These are phyloP conservation scores for Lasiosphaeriaceae sp. DNA, from an alignment of 495 filamentous ascomycete genomes.

Conservation along the genomic window DNA sequence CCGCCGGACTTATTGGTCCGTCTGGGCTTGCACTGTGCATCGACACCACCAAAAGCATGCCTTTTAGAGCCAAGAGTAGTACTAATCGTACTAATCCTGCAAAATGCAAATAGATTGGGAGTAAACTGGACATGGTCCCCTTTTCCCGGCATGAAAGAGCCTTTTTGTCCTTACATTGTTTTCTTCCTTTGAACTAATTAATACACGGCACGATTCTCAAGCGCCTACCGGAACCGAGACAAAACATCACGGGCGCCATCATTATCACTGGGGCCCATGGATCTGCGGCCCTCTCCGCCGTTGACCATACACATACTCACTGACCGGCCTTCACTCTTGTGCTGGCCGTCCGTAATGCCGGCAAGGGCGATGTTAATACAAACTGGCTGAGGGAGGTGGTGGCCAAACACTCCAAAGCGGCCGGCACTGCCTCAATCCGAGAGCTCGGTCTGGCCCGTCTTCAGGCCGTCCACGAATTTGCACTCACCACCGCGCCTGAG, in stretches of 20 bases:
- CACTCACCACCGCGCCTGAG: constrained; percentile 20
- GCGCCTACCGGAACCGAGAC: too few relatives aligned
- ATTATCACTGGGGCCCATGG: constrained; percentile 49
- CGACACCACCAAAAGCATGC: too few relatives aligned
- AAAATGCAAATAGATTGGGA: too few relatives aligned
- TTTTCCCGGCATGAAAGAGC: too few relatives aligned
- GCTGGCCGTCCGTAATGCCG: constrained; percentile 40
- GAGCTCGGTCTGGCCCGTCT: constrained; percentile 40
- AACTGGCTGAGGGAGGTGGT: constrained; percentile 34
- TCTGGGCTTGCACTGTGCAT: too few relatives aligned
- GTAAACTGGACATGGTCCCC: too few relatives aligned
- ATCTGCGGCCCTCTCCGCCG: constrained; percentile 42
- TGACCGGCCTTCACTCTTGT: constrained; percentile 37
- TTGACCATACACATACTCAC: constrained; percentile 33
- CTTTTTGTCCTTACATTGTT: too few relatives aligned
- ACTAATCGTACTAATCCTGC: too few relatives aligned
- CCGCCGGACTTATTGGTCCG: too few relatives aligned
- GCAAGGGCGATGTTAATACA: constrained; percentile 40
- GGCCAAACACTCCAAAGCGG: constrained; percentile 24
- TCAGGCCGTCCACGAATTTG: constrained; percentile 34
- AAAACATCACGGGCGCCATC: constrained; percentile 19
- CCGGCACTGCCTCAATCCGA: constrained; percentile 30
- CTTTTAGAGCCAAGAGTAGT: too few relatives aligned
- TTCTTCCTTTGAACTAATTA: too few relatives aligned
- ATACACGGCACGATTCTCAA: too few relatives aligned